phyloP scores from a whole-genome alignment of 352 stramenopile species.

The Phytophthora chlamydospora region DNA sequence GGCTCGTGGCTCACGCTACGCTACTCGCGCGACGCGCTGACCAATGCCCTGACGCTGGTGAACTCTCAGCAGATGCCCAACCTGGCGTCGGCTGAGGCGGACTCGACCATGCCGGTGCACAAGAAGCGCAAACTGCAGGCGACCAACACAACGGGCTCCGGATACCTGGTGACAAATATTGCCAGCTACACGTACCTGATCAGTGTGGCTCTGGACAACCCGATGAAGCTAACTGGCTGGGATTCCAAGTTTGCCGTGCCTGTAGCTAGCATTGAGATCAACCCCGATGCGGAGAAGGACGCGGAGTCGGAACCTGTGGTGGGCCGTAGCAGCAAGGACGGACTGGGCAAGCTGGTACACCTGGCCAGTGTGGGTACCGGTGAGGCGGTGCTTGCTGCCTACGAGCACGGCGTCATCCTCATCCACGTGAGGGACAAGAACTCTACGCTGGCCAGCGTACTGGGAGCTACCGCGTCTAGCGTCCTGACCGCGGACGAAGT shows the following conservation, averaged over 20 bases:
- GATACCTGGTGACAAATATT: constrained; percentile 47
- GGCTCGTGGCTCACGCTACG: constrained; percentile 64
- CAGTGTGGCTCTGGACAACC: constrained; percentile 39
- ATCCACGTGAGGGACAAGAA: constrained; percentile 75
- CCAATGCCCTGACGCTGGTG: constrained; percentile 45
- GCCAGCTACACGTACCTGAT: constrained; percentile 69
- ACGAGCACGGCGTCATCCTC: constrained; percentile 69
- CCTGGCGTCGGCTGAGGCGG: constrained; percentile 30
- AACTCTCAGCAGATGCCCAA: constrained; percentile 49
- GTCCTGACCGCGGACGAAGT: background rate
- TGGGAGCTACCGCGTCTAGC: constrained; percentile 44
- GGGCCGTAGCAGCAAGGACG: constrained; percentile 26
- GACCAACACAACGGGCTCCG: constrained; percentile 19
- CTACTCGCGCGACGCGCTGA: constrained; percentile 56
- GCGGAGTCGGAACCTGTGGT: constrained; percentile 25
- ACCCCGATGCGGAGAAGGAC: constrained; percentile 35
- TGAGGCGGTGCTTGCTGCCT: constrained; percentile 65
- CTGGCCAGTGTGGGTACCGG: constrained; percentile 59
- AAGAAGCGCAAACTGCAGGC: constrained; percentile 76
- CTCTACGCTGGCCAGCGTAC: constrained; percentile 73
- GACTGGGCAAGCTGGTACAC: constrained; percentile 52
- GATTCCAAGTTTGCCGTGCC: constrained; percentile 80
- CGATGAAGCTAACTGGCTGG: constrained; percentile 60
- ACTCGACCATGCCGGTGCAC: constrained; percentile 36
- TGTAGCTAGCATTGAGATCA: constrained; percentile 57